Evolutionary conservation across 805 yeast genomes (phyloP), one percentile per base, ranked within the genome.

Genomic region (Yarrowia alimentaria): DNA sequence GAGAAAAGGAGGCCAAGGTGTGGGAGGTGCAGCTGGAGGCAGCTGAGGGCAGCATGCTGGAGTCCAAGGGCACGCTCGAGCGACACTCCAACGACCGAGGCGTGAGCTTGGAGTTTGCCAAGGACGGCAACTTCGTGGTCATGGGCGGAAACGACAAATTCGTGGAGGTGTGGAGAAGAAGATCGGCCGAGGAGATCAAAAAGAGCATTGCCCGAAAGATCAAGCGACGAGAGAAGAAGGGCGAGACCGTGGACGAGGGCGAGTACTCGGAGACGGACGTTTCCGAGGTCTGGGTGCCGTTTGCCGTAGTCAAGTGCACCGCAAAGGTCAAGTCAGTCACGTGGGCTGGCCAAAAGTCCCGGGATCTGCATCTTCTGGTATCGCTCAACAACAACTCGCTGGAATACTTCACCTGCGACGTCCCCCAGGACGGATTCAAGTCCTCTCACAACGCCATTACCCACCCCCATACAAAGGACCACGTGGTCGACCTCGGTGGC

Each of bases 91-190:
- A 31, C 21, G 76, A 83, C 37, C 75, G 93, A 61, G 85, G 89
- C 54, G 67, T 75, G 9, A 77, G 74, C 24, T 68, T 89, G 21
- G 68, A 71, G 33, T 87, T 86, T 65, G 71, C 71, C 49, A 74
- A 75, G 37, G 58, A 58, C 16, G 63, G 61, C 9, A 55, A 54
- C 11, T 60, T 54, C 12, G 53, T 57, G 6, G 75, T 80, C 56
- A 80, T 89, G 57, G 79, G 75, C 31, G 89, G 90, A 56, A 74
- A 83, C 8, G 99, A 90, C 64, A 77, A 82, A 64, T 79, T 90
- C 0, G 69, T 85, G 6, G 98, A 93, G 66, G 56, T 87, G 2
- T 90, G 83, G 72, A 75, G 95, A 64, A 65, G 85, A 14, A 79
- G 97, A 63, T 69, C 81, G 0, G 76, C 75, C 6, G 86, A 83